Evolutionary conservation across 1,139 yeast genomes (phyloP), one percentile per base, ranked within the genome.

Genomic region (Arxiozyma slooffiae): DNA sequence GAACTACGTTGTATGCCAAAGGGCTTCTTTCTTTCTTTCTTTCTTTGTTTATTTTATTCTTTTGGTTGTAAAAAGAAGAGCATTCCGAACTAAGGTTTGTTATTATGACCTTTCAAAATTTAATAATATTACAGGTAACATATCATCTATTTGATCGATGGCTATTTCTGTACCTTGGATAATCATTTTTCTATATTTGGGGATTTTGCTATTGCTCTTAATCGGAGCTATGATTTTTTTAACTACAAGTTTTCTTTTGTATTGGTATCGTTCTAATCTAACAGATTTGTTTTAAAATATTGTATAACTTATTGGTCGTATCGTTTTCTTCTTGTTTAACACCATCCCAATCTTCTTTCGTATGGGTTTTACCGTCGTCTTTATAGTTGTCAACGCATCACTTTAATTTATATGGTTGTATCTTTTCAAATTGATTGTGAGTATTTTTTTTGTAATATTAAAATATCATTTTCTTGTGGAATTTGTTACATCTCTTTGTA

Each of bases 91-190:
- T 30, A 30, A 30, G 36, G 14, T 30, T 30, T 23, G 11, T 49
- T 44, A 48, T 46, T 52, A 23, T 53, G 56, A 45, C 53, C n/a
- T 57, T 20, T 53, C 55, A 43, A 64, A 51, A 42, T 62, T 61
- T 44, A 60, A 55, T 49, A 64, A 57, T 41, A 66, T 66, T n/a
- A 61, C 58, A 57, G 63, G 67, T 48, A 66, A 51, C 50, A 61
- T 58, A 7, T 57, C 66, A 53, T 70, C 73, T 8, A 70, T 64
- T 55, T 89, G 95, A 57, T 83, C 87, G 41, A 82, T 76, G 44
- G 79, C 80, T 49, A 89, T 78, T 41, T 88, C 95, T 60, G 97
- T 88, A 53, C 94, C 84, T 54, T 82, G 76, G 48, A 96, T 82
- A 49, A 92, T 82, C 63, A 92, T 76, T 60, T 84, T 79, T 57